Percentiles rank a stretch among this genome's conserved stretches.
These are phyloP conservation scores for Colletotrichum sp. DNA, from an alignment of 2,329 filamentous ascomycete species.

Conservation along the genomic window DNA sequence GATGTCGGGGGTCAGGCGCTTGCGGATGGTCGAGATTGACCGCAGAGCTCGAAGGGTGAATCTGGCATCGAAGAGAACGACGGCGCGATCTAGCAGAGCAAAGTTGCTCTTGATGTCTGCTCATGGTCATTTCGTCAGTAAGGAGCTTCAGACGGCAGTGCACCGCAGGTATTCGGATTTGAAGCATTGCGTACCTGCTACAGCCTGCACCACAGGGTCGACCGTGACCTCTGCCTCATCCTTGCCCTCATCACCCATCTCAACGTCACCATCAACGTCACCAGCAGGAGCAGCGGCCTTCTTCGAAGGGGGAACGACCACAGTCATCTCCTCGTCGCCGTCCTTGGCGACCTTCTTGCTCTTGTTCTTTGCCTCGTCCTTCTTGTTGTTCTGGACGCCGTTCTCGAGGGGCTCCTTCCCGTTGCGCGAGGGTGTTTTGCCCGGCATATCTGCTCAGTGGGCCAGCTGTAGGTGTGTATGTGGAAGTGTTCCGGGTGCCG, in stretches of 20 bases:
- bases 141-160: background rate
- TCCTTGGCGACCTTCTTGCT: constrained; percentile 69
- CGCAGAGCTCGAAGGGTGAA: constrained; percentile 94
- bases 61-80: constrained; percentile 90
- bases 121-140: constrained; percentile 25
- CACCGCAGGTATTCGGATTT: background rate
- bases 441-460: constrained; percentile 60
- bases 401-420: constrained; percentile 74
- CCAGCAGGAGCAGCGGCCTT: constrained; percentile 59
- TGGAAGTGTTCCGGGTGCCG: constrained; percentile 8
- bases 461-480: constrained; percentile 1
- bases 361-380: constrained; percentile 74
- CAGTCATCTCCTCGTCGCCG: constrained; percentile 80
- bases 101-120: constrained; percentile 96
- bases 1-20: constrained; percentile 83
- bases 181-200: constrained; percentile 55
- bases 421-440: constrained; percentile 76
- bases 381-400: constrained; percentile 69
- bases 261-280: constrained; percentile 72
- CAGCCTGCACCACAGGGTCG: constrained; percentile 64
- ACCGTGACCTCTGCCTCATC: constrained; percentile 58
- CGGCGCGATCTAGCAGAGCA: constrained; percentile 86
- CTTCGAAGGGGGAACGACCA: constrained; percentile 79
- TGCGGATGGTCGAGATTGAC: constrained; percentile 94
- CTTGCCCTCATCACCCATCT: constrained; percentile 69